phyloP scores from a whole-genome alignment of 2,329 filamentous ascomycete species.

The Botrytis porri region DNA sequence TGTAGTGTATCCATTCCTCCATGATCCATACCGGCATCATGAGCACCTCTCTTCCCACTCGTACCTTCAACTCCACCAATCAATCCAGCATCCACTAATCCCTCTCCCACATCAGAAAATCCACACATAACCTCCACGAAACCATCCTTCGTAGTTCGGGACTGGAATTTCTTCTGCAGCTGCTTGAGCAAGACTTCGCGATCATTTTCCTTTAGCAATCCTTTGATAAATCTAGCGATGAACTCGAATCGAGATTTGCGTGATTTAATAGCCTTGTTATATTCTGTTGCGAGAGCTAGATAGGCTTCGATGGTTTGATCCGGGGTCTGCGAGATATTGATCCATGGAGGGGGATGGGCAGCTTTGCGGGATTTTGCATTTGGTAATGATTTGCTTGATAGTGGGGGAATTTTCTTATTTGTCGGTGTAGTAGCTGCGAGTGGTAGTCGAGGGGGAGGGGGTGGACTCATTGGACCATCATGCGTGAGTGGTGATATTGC shows the following conservation, averaged over 20 bases:
- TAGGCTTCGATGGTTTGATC: not conserved
- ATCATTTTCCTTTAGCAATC: not conserved
- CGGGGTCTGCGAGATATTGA: constrained; percentile 1
- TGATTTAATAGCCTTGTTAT: not conserved
- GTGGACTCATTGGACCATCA: not conserved
- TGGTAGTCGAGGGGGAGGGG: not conserved
- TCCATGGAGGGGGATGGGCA: not conserved
- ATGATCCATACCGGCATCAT: not conserved
- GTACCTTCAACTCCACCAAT: not conserved
- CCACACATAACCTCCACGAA: constrained; percentile 10
- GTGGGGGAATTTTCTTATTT: not conserved
- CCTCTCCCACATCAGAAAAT: constrained; percentile 7
- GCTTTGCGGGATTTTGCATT: not conserved
- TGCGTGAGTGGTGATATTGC: not conserved
- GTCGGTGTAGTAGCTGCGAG: not conserved
- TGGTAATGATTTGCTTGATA: not conserved
- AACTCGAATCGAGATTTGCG: not conserved
- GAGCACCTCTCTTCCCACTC: not conserved
- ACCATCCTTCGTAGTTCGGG: constrained; percentile 8
- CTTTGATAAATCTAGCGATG: constrained; percentile 9
- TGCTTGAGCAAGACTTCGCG: not conserved
- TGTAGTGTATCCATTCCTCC: not conserved
- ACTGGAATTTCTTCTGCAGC: not conserved
- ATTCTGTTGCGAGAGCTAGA: not conserved
- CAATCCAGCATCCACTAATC: not conserved